Evolutionary conservation across 768 basidiomycete species (phyloP), one percentile per base, ranked within the genome.

Genomic region (Xerocomellus intermedius): DNA sequence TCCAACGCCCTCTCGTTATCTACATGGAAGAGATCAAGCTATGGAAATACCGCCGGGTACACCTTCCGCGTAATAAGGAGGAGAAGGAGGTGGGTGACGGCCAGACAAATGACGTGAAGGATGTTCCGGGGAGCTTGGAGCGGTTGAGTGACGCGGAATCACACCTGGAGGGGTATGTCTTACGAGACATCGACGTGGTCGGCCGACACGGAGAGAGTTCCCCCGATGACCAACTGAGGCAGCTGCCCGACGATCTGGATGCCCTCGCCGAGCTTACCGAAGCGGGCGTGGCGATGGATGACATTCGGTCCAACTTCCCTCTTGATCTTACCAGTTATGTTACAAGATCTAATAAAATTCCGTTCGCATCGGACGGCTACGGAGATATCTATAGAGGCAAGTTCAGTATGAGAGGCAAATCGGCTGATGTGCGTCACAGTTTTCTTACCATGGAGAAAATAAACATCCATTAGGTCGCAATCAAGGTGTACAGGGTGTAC

Each of bases 1-100:
- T 36, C 4, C 65, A 66, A 16, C 54, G 62, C 16, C 66, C 66
- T 10, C 62, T 67, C 5, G 43, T 57, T 3, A 61, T 69, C 48
- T 67, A 69, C 49, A 64, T 67, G 8, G 36, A 64, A 42, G 45
- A 48, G n/a, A 50, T 52, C 16, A 26, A 52, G 3, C 54, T 48
- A 5, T 48, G 13, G 51, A 64, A 58, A 33, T 66, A 50, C 26
- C 2, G 47, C 13, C 59, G 67, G 13, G 44, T 48, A 2, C 67
- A 69, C 43, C 45, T 55, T 14, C 21, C 22, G 5, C 55, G 41
- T 8, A 19, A 30, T 0, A 30, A 50, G 14, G 43, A n/a, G 0
- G 63, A 42, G 1, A 52, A 3, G 0, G 49, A 38, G n/a, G 33
- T 2, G 22, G 13, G 14, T 32, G 44, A 51, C 1, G 42, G 37